Base-by-base conservation (phyloP, 805 yeast genomes). In the Maudiozyma saulgeensis region DNA sequence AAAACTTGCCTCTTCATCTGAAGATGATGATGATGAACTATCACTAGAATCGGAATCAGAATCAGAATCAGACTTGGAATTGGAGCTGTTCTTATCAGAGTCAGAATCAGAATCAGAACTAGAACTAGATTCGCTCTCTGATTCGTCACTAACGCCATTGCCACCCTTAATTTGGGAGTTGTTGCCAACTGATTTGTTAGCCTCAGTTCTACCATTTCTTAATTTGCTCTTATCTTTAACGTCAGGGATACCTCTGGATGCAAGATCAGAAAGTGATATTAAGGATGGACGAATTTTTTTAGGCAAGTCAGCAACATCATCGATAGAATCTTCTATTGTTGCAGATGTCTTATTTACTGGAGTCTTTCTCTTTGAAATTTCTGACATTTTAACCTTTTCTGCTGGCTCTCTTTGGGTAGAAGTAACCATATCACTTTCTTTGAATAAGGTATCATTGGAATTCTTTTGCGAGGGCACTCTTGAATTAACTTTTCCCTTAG, bases 191-290 rank as follows among this genome's bases (percentile, higher is more conserved):
- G 11, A 21, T 13, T 18, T 39, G 11, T 19, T 39, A 12, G 25
- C 26, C 5, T 16, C 31, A 11, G 32, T 21, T 21, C 11, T 15
- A 13, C 7, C 9, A 8, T 26, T 26, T 9, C 15, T 9, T 4
- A 15, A 25, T 13, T 23, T 41, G 13, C 32, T 15, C 19, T 69
- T 68, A 43, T 81, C 86, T 49, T 72, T 75, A 0, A 82, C 87
- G 19, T 78, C 85, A 1, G 89, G 89, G 12, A 82, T 74, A 4
- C 87, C 88, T 47, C 82, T 70, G n/a, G 75, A 71, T 4, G 75
- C 81, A 51, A 83, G 67, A 51, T 82, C 84, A 3, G 79, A 75
- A 32, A 83, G 64, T 0, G 85, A 77, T 46, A 70, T 69, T 48
- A 79, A 70, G 0, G 82, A 76, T 9, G 67, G 61, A 34, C 71